These are phyloP conservation scores for Diversispora epigaea DNA, from an alignment of 192 early-diverging fungal genomes.

Conservation along the genomic window DNA sequence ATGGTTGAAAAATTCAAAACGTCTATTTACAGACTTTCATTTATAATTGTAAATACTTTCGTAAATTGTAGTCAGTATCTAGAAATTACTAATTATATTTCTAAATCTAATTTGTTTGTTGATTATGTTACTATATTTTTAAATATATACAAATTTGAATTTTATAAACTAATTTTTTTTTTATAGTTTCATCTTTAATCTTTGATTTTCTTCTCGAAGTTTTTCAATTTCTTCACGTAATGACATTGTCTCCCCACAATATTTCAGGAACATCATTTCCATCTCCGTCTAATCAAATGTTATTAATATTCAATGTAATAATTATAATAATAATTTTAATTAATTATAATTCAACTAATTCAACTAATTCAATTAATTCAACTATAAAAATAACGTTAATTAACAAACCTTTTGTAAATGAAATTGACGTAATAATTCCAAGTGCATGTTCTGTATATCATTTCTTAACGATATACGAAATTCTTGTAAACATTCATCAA, in stretches of 20 bases:
- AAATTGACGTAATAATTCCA: slow-evolving; percentile 69
- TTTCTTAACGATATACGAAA: slow-evolving; percentile 53
- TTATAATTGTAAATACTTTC: background rate
- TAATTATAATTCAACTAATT: background rate
- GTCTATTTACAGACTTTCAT: background rate
- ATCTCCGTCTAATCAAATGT: slow-evolving; percentile 50
- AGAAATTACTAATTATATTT: background rate
- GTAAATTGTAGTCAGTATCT: background rate
- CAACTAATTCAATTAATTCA: no score
- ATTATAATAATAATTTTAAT: background rate
- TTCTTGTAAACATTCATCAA: slow-evolving; percentile 63
- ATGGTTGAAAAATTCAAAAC: slow-evolving; percentile 3
- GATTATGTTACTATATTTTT: no score
- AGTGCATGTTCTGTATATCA: slow-evolving; percentile 71
- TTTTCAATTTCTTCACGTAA: slow-evolving; percentile 56
- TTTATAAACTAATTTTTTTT: no score
- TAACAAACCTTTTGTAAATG: slow-evolving; percentile 63
- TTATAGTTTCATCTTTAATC: slow-evolving; percentile 35
- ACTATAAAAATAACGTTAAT: no score
- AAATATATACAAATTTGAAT: background rate
- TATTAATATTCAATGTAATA: background rate
- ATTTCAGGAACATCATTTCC: slow-evolving; percentile 50
- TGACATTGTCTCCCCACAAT: slow-evolving; percentile 48
- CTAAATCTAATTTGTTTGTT: no score
- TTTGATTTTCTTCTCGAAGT: slow-evolving; percentile 59